Base-by-base conservation (phyloP, 805 yeast genomes). In the Cyberlindnera amylophila region DNA sequence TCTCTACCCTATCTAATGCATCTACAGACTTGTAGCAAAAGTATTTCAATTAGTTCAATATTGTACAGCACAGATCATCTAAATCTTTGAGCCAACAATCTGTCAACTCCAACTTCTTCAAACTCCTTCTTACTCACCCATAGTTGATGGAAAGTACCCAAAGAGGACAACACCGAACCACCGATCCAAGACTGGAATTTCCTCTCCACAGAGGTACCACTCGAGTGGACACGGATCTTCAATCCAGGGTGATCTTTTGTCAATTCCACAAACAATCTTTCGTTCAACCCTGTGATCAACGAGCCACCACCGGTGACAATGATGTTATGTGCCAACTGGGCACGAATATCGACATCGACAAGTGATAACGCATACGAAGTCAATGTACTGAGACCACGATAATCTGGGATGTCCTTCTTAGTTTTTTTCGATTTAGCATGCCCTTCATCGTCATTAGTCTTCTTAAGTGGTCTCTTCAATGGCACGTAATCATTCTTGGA, bases 121-220 rank as follows among this genome's bases (percentile, higher is more conserved):
- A 82, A 86, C 63, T 90, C 97, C 51, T 77, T 78, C 57, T 80
- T 82, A 32, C 90, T 84, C 2, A 90, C 96, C 96, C 96, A 90
- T 66, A 86, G 68, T 63, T 90, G 97, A 62, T 90, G 97, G 72
- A 90, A 90, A 3, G 96, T 86, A 27, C 97, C 97, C 53, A 90
- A 71, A 39, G 93, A 82, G 6, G 95, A 80, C 42, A 90, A 67
- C 30, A 90, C 89, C 50, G 91, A 82, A 7, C 96, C 96, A 34
- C 97, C 97, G 38, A 90, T 75, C 96, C 96, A 90, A 7, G 91
- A 72, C 46, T 88, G 85, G 58, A 77, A 83, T 50, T 79, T 77
- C 58, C 96, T 75, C 64, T 90, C 96, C 42, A 72, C 72, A 4
- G 82, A 62, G 55, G 80, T 81, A 34, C 96, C 96, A 6, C 83